A percentile compares a stretch with the other conserved stretches of the same genome.
Evolutionary conservation across 164 flowering plant genomes (phyloP).

Genomic region (Vitis rotundifolia): DNA sequence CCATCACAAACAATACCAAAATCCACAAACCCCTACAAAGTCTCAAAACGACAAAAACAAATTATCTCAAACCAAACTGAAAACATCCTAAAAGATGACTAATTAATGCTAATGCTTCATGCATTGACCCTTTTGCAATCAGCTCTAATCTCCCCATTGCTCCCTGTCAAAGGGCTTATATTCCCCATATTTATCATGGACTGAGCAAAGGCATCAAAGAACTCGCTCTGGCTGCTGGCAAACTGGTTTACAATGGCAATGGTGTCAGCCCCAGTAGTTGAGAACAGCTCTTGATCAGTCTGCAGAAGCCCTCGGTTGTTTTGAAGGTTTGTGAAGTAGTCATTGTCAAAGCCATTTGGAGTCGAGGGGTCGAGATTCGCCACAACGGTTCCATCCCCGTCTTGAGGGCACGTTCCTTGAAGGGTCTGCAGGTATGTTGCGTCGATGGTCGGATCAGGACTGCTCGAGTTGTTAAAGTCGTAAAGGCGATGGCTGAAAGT

Average conservation of each 20-base stretch:
- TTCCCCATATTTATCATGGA: slow-evolving; percentile 58
- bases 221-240: slow-evolving; percentile 24
- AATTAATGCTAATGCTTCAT: neutral
- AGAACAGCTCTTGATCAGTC: slow-evolving; percentile 44
- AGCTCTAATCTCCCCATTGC: slow-evolving; percentile 16
- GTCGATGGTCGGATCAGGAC: slow-evolving; percentile 40
- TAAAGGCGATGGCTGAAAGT: slow-evolving; percentile 26
- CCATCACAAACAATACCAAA: no score
- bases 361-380: slow-evolving; percentile 38
- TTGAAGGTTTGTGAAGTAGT: slow-evolving; percentile 46
- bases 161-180: slow-evolving; percentile 17
- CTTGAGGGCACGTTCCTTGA: slow-evolving; percentile 34
- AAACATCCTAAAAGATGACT: no score
- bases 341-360: slow-evolving; percentile 38
- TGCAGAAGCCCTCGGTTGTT: slow-evolving; percentile 39
- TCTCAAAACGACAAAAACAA: no score
- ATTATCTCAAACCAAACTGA: no score
- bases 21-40: no score
- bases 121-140: slow-evolving; percentile 18
- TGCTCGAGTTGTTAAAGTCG: slow-evolving; percentile 30
- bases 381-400: slow-evolving; percentile 10
- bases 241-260: slow-evolving; percentile 29
- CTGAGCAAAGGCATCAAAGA: slow-evolving; percentile 35
- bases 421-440: slow-evolving; percentile 32
- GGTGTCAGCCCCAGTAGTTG: slow-evolving; percentile 29